Percentiles rank a stretch among this genome's conserved stretches.
phyloP scores from a whole-genome alignment of 2,329 filamentous ascomycete genomes.

The Dryadomyces quercus-mongolicae region DNA sequence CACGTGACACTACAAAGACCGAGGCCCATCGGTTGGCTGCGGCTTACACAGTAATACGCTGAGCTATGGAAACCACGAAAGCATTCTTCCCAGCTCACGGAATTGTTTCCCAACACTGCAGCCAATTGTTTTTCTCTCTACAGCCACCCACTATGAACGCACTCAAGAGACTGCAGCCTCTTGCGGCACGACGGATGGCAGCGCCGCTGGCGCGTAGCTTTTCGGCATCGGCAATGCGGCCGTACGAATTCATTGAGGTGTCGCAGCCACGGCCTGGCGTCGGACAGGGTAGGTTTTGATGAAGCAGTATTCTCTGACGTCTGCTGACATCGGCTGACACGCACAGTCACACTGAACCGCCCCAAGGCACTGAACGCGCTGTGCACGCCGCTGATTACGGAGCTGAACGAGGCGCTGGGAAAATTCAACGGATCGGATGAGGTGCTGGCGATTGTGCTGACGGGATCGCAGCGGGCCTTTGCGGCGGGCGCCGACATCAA shows the following conservation, averaged over 20 bases:
- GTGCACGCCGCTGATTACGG: conserved; percentile 76
- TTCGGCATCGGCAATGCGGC: conserved; percentile 29
- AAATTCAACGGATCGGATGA: conserved; percentile 57
- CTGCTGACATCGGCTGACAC: not conserved
- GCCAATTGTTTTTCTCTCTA: no score
- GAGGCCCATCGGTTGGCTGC: not conserved
- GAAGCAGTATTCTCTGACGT: not conserved
- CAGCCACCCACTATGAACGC: conserved; percentile 30
- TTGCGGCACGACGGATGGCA: conserved; percentile 43
- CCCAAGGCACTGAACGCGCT: conserved; percentile 94
- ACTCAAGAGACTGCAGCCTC: conserved; percentile 46
- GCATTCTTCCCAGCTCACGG: not conserved
- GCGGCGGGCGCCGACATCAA: conserved; percentile 97
- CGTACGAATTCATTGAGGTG: conserved; percentile 73
- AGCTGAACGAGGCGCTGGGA: conserved; percentile 70
- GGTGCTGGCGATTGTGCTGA: conserved; percentile 70
- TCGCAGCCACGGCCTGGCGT: conserved; percentile 81
- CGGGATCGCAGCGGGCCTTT: conserved; percentile 81
- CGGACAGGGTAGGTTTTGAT: conserved; percentile 55
- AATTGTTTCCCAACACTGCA: not conserved
- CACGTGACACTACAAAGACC: no score
- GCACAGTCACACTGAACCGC: conserved; percentile 75
- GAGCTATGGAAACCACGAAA: not conserved
- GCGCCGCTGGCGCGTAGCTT: conserved; percentile 36
- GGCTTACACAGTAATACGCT: not conserved